These are phyloP conservation scores for Zymoseptoria crescenta DNA, from an alignment of 2,329 filamentous ascomycete species.

Conservation along the genomic window DNA sequence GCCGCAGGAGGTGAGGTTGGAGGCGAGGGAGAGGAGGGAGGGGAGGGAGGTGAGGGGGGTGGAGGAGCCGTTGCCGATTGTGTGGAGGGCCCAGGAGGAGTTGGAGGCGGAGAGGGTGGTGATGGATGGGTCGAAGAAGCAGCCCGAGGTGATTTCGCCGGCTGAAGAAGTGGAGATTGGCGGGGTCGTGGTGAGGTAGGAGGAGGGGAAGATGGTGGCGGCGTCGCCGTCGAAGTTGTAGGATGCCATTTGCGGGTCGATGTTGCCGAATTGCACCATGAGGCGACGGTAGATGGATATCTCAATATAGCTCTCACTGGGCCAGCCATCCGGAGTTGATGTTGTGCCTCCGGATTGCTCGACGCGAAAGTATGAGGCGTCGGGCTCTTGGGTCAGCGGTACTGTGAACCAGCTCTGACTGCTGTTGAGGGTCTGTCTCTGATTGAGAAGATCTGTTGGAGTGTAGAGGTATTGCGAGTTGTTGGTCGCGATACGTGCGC, in stretches of 20 bases:
- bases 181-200: constrained; percentile 36
- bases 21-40: constrained; percentile 34
- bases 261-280: constrained; percentile 47
- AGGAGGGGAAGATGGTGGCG: constrained; percentile 43
- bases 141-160: constrained; percentile 44
- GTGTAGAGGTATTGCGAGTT: constrained; percentile 49
- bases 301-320: constrained; percentile 52
- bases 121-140: constrained; percentile 43
- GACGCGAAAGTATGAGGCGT: constrained; percentile 46
- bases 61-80: constrained; percentile 14
- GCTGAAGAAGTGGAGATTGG: constrained; percentile 30
- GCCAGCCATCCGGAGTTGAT: constrained; percentile 55
- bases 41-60: constrained; percentile 17
- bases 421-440: constrained; percentile 50
- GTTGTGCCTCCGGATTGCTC: constrained; percentile 28
- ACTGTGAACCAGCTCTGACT: constrained; percentile 46
- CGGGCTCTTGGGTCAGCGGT: constrained; percentile 38
- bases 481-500: constrained; percentile 41
- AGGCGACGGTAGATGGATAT: constrained; percentile 46
- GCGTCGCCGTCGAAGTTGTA: constrained; percentile 50
- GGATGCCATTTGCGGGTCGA: constrained; percentile 49
- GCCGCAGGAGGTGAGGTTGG: too few relatives aligned
- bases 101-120: constrained; percentile 39
- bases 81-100: constrained; percentile 46
- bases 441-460: constrained; percentile 40